phyloP scores from a whole-genome alignment of 2,329 filamentous ascomycete species.

The Talaromyces sp. region DNA sequence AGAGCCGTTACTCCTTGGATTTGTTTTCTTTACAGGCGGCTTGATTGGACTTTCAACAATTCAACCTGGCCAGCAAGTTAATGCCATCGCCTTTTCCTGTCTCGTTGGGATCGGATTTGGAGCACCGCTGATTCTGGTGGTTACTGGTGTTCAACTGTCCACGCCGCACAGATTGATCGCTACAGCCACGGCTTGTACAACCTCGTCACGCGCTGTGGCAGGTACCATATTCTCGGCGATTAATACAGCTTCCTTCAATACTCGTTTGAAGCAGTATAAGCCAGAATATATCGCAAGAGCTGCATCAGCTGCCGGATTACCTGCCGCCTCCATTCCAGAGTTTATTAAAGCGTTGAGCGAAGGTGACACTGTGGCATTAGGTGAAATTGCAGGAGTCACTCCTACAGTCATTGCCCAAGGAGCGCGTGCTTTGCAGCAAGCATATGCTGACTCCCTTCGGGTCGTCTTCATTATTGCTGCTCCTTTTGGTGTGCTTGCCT shows the following conservation, averaged over 20 bases:
- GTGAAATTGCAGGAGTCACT: background rate
- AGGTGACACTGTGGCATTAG: background rate
- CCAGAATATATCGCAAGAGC: background rate
- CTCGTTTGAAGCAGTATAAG: background rate
- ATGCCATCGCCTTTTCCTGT: conserved; percentile 1
- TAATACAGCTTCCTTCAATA: background rate
- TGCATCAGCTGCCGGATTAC: background rate
- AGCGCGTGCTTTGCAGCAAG: background rate
- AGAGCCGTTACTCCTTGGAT: background rate
- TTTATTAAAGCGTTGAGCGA: background rate
- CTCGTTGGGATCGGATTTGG: conserved; percentile 2
- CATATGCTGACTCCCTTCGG: background rate
- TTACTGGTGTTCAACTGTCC: conserved; percentile 2
- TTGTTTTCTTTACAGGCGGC: background rate
- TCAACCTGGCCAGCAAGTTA: too few relatives aligned
- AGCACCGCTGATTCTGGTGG: background rate
- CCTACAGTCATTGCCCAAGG: background rate
- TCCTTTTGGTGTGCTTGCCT: background rate
- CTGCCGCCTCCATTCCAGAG: background rate
- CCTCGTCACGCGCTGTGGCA: background rate
- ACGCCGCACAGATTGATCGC: background rate
- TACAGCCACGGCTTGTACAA: background rate
- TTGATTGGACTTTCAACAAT: conserved; percentile 2
- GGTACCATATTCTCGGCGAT: conserved; percentile 2
- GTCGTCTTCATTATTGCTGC: background rate